Evolutionary conservation across 2,329 filamentous ascomycete genomes (phyloP).

Genomic region (Fragosphaeria purpurea): DNA sequence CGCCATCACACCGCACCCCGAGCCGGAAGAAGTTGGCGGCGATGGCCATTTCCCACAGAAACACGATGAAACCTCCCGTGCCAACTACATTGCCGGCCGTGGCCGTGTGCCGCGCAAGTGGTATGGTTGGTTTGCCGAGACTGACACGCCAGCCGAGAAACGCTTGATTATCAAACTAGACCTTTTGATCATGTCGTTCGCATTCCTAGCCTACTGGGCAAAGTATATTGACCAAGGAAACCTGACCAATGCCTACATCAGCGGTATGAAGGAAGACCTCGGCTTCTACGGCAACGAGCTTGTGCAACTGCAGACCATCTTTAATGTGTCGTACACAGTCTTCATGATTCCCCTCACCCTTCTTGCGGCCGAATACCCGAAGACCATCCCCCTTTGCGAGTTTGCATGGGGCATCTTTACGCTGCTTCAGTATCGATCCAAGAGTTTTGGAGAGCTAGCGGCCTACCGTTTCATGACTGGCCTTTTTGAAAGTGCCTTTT

Average conservation of each 20-base stretch:
- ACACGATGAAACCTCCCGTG: background rate
- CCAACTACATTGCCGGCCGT: slow-evolving; percentile 3
- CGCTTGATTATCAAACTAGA: slow-evolving; percentile 46
- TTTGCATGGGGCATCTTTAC: slow-evolving; percentile 14
- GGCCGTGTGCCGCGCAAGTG: slow-evolving; percentile 3
- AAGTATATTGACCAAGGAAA: slow-evolving; percentile 43
- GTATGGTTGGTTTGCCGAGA: slow-evolving; percentile 34
- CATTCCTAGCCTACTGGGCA: slow-evolving; percentile 44
- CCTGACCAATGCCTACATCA: slow-evolving; percentile 33
- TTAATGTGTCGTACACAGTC: slow-evolving; percentile 12
- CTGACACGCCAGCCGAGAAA: slow-evolving; percentile 39
- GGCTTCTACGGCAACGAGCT: slow-evolving; percentile 29
- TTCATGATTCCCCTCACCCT: slow-evolving; percentile 14
- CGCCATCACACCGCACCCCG: background rate
- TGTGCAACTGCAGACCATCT: slow-evolving; percentile 26
- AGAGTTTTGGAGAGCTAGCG: slow-evolving; percentile 20
- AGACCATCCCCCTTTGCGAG: slow-evolving; percentile 10
- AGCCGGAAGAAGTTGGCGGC: background rate
- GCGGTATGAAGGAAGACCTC: slow-evolving; percentile 36
- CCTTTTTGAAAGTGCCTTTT: slow-evolving; percentile 28
- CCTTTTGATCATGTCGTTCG: slow-evolving; percentile 44
- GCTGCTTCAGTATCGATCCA: slow-evolving; percentile 2
- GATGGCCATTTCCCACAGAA: background rate
- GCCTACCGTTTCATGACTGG: slow-evolving; percentile 35
- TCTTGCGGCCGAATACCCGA: slow-evolving; percentile 6